These are phyloP conservation scores for Pneumocystis carinii DNA, from an alignment of 1,139 yeast species.

Conservation along the genomic window DNA sequence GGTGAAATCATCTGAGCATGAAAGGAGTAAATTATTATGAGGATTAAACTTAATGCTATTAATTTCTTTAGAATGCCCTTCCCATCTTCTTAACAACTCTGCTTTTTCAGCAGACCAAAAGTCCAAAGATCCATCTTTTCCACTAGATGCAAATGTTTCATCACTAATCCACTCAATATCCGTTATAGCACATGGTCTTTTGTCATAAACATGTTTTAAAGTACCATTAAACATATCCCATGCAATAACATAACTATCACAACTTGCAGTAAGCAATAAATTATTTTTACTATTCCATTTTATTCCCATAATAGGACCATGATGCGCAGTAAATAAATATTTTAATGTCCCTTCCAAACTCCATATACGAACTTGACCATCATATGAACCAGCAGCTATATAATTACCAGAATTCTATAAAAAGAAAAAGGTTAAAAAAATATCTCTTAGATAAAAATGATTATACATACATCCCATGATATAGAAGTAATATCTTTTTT, in stretches of 20 bases:
- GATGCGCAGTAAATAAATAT: conserved; percentile 43
- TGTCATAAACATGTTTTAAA: conserved; percentile 30
- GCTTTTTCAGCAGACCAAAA: conserved; percentile 42
- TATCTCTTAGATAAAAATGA: neutral
- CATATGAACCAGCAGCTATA: conserved; percentile 8
- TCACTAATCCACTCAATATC: conserved; percentile 64
- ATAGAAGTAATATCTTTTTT: conserved; percentile 7
- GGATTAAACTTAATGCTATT: conserved; percentile 43
- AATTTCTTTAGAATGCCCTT: conserved; percentile 55
- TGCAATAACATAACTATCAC: conserved; percentile 30
- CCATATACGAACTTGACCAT: conserved; percentile 11
- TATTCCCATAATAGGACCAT: conserved; percentile 36
- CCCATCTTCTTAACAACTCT: conserved; percentile 42
- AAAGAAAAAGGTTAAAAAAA: neutral
- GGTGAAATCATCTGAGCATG: conserved; percentile 54
- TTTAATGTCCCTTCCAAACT: conserved; percentile 24
- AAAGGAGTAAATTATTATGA: conserved; percentile 41
- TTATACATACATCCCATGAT: conserved; percentile 6
- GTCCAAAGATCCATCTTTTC: conserved; percentile 39
- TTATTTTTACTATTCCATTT: conserved; percentile 37
- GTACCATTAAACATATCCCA: conserved; percentile 43
- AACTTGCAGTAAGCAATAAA: conserved; percentile 30
- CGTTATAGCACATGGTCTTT: conserved; percentile 27
- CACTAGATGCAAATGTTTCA: conserved; percentile 55
- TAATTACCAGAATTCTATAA: conserved; percentile 7